A percentile compares a stretch with the other conserved stretches of the same genome.
phyloP scores from a whole-genome alignment of 2,329 filamentous ascomycete genomes.

The Calonectria henricotiae region DNA sequence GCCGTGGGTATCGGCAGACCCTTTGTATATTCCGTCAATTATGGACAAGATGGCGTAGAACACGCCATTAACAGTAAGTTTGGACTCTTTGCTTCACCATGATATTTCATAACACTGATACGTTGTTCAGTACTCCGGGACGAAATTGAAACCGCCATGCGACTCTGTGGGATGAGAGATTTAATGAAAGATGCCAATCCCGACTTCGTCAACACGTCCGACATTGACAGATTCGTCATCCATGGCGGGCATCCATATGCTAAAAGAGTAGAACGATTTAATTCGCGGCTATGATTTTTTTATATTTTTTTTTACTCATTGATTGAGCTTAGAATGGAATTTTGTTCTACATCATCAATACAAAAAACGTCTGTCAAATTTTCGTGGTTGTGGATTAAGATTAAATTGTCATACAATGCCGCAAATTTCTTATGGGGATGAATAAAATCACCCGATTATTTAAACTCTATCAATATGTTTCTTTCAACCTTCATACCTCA shows the following conservation, averaged over 20 bases:
- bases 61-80: conserved; percentile 69
- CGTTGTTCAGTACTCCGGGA: conserved; percentile 62
- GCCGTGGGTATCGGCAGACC: conserved; percentile 77
- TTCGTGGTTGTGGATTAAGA: too few relatives aligned
- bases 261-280: background rate
- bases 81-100: background rate
- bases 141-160: conserved; percentile 78
- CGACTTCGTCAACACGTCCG: conserved; percentile 28
- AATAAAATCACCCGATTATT: too few relatives aligned
- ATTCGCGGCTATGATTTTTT: background rate
- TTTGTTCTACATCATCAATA: too few relatives aligned
- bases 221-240: conserved; percentile 22
- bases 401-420: too few relatives aligned
- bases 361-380: too few relatives aligned
- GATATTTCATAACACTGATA: background rate
- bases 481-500: too few relatives aligned
- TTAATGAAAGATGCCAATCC: conserved; percentile 33
- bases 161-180: conserved; percentile 58
- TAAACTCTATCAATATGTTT: too few relatives aligned
- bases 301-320: background rate
- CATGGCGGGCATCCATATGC: conserved; percentile 32
- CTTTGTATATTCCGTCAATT: conserved; percentile 74
- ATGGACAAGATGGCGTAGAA: conserved; percentile 73
- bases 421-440: too few relatives aligned
- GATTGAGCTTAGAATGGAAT: too few relatives aligned